Evolutionary conservation across 2,329 filamentous ascomycete species (phyloP).

Genomic region (Fusarium nelsonii): DNA sequence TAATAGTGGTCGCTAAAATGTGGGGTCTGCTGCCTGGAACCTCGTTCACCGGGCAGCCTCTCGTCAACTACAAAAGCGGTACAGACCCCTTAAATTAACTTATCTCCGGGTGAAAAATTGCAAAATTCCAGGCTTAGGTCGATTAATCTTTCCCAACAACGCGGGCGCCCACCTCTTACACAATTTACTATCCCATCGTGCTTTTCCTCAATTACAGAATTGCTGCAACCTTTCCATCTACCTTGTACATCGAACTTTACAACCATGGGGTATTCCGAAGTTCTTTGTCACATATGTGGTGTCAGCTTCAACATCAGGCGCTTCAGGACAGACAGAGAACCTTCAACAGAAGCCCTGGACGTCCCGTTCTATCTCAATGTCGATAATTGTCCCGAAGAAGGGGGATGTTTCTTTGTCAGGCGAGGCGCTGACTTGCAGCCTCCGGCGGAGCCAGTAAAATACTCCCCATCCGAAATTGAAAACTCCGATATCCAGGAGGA

Average conservation of each 20-base stretch:
- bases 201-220: no score
- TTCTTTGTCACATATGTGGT: constrained; percentile 11
- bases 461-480: fast-evolving
- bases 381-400: neutral
- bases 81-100: no score
- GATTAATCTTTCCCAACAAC: neutral
- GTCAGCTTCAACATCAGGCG: constrained; percentile 50
- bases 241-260: fast-evolving
- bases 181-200: no score
- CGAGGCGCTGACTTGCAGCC: neutral
- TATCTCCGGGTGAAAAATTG: no score
- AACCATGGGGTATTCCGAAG: constrained; percentile 8
- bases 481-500: neutral
- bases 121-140: no score
- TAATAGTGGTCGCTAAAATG: neutral
- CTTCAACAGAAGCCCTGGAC: constrained; percentile 34
- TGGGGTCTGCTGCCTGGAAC: constrained; percentile 3
- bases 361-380: neutral
- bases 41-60: no score
- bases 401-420: constrained; percentile 14
- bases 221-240: no score
- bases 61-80: neutral
- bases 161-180: no score
- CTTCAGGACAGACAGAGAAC: constrained; percentile 38
- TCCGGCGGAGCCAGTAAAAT: neutral